Evolutionary conservation across 805 yeast species (phyloP), one percentile per base, ranked within the genome.

Genomic region (Zygoascus biomembranicola): DNA sequence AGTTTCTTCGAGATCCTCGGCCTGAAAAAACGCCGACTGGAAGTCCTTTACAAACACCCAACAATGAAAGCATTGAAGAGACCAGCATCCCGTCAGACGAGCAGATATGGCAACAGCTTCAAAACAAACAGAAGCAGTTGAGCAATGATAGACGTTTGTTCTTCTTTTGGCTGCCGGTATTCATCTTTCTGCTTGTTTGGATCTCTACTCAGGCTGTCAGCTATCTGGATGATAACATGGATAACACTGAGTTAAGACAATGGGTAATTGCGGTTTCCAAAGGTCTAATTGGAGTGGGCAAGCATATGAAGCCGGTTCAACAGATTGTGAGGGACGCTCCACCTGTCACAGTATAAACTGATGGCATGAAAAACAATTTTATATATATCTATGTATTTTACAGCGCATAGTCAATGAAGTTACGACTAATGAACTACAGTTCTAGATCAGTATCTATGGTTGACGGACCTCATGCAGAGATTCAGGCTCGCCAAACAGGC

Each of bases 91-190:
- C 59, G 47, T 60, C 59, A 82, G 64, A 65, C 59, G 54, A 55
- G 60, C n/a, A 57, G 74, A 16, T 49, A n/a, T 41, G 45, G 45
- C 20, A 49, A 31, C 6, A 16, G 46, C 39, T 49, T 20, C 13
- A n/a, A 16, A 16, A 16, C 14, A 16, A 31, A 56, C 73, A 73
- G 55, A 73, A 72, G 60, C 75, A 73, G 50, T 71, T 78, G 54
- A 71, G 70, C 61, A 85, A 88, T 62, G 97, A 90, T 69, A 84
- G 80, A 63, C 85, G 89, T 87, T 74, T 90, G 58, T 71, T 88
- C 56, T 87, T 90, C 66, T 90, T 90, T 77, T 90, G 97, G 97
- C 70, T 90, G 54, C 97, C 97, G 13, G 77, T 87, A 41, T 70
- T 88, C 51, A 60, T 84, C 19, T 59, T 66, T 32, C 59, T 63